Conservation (phyloP, 257 asterid genomes). For the Solanum ossicruentum region DNA sequence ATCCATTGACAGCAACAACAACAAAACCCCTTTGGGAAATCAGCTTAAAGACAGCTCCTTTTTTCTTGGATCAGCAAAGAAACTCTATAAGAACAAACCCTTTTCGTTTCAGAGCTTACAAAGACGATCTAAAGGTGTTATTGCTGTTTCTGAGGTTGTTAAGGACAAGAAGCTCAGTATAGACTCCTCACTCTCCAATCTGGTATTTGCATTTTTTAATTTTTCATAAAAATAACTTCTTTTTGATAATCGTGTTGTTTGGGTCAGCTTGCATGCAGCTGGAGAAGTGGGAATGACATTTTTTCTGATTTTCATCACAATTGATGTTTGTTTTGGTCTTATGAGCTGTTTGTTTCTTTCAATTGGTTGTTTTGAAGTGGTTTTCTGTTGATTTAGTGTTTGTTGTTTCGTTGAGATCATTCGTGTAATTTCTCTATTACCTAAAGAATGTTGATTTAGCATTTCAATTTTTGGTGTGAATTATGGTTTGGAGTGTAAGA, state of each 20-base stretch:
- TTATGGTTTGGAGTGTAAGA: fast-evolving
- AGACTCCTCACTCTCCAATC: conserved; percentile 1
- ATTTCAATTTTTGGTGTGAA: neutral
- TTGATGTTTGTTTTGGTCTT: neutral
- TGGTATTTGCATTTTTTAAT: conserved; percentile 19
- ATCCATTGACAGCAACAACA: conserved; percentile 26
- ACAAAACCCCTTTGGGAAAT: conserved; percentile 14
- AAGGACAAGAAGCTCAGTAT: conserved; percentile 47
- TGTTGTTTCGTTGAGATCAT: neutral
- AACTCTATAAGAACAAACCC: conserved; percentile 11
- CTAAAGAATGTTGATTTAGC: neutral
- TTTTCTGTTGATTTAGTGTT: neutral
- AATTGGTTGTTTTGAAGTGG: neutral
- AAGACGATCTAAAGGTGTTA: conserved; percentile 38
- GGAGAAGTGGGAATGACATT: neutral
- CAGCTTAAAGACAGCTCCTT: conserved; percentile 11
- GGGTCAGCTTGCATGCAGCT: neutral
- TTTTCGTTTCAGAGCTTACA: neutral
- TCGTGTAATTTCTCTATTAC: fast-evolving
- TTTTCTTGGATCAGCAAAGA: conserved; percentile 38
- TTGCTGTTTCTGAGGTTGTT: conserved; percentile 62
- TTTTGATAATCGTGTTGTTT: neutral
- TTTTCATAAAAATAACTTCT: neutral
- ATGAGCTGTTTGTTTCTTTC: neutral
- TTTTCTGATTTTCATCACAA: neutral